Evolutionary conservation across 1,284 basidiomycete genomes (phyloP), one percentile per base, ranked within the genome.

Genomic region (Ustilago tritici): DNA sequence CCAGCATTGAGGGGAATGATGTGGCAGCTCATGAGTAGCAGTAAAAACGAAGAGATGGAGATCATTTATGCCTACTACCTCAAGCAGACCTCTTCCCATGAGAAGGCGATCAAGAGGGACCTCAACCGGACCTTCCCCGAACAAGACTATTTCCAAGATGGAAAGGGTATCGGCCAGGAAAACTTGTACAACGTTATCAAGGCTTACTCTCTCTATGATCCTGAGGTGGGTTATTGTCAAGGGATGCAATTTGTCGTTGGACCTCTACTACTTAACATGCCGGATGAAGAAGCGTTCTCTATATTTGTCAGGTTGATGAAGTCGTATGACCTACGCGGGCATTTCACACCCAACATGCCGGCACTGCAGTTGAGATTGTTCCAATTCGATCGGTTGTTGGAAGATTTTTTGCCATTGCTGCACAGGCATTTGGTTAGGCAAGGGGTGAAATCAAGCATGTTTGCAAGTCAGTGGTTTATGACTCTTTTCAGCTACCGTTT

Each of bases 311-410:
- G 96, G 63, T 87, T 99, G n/a, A 99, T 99, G 96, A 90, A 97
- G 78, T 93, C 94, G 4, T 99, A 99, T 86, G 95, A 96, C 85
- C 89, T 99, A 3, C 91, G 96, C 56, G 95, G 95, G 0, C 96
- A 98, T 87, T 99, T 95, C 87, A 89, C 97, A 15, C 95, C 96
- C 7, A 95, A 99, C 82, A 99, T 99, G 96, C 96, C 96, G 0
- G 95, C 95, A 68, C 87, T 99, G 4, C 97, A 98, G 85, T 88
- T 96, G 50, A 92, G 96, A 17, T 89, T 99, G 65, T 91, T 89
- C 81, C 88, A 94, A 90, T 98, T 98, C 86, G 97, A 99, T 85
- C 92, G 96, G 19, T 88, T 98, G 54, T 88, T 98, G 32, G 96
- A 99, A 86, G 96, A 99, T 74, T 86, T 95, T 6, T 88, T 98